Conservation (phyloP, 1,139 yeast genomes). For the Scheffersomyces lignicola region DNA sequence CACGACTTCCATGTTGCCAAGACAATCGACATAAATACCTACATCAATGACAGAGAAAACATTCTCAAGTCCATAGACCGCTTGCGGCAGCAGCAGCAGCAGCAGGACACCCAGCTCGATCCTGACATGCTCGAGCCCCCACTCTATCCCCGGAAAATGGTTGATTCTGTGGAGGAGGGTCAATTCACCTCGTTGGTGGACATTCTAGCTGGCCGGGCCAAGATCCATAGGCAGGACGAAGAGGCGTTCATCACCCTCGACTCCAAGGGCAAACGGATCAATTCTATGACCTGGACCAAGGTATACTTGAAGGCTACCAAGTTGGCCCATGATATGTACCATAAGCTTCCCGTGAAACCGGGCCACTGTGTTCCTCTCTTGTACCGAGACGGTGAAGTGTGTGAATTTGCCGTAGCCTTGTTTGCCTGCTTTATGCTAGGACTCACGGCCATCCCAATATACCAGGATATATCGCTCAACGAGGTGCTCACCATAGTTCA, state of each 20-base stretch:
- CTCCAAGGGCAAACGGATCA: conserved; percentile 75
- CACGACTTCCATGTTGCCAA: conserved; percentile 44
- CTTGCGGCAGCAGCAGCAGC: conserved; percentile 34
- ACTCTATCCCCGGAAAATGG: conserved; percentile 54
- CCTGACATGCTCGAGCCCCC: conserved; percentile 53
- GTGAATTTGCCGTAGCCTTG: conserved; percentile 82
- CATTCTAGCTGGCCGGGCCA: conserved; percentile 72
- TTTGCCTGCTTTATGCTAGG: conserved; percentile 94
- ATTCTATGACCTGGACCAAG: conserved; percentile 86
- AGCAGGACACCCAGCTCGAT: conserved; percentile 25
- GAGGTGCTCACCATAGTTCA: conserved; percentile 74
- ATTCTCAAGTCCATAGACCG: conserved; percentile 41
- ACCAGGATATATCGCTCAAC: conserved; percentile 63
- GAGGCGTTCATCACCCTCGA: conserved; percentile 75
- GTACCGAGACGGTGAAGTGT: conserved; percentile 80
- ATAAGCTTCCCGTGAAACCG: conserved; percentile 65
- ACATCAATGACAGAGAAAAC: conserved; percentile 47
- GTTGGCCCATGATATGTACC: conserved; percentile 83
- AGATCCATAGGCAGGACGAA: conserved; percentile 56
- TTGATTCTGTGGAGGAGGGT: conserved; percentile 13
- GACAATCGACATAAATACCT: conserved; percentile 50
- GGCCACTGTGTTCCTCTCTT: conserved; percentile 84
- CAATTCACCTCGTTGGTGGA: conserved; percentile 50
- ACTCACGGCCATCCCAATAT: conserved; percentile 90
- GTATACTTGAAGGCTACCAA: conserved; percentile 80